A percentile compares a stretch with the other conserved stretches of the same genome.
Evolutionary conservation across 257 asterid genomes (phyloP).

Genomic region (Leptodermis oblonga): DNA sequence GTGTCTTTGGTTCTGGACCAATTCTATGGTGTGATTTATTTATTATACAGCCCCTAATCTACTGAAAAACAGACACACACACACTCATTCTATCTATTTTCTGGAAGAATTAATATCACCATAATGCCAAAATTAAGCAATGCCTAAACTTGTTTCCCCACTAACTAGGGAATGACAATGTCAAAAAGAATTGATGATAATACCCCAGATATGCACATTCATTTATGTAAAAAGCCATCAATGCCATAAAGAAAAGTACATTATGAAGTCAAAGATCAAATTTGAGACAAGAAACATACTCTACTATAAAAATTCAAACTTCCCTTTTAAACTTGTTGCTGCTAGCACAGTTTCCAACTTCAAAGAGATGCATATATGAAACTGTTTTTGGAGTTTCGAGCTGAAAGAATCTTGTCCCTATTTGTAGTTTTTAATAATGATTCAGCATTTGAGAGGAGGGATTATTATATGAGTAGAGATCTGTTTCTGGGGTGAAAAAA

Average conservation of each 20-base stretch:
- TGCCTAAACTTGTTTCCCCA: constrained; percentile 1
- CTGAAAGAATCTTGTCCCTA: background rate
- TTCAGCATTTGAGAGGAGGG: background rate
- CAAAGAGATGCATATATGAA: background rate
- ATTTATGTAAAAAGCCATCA: background rate
- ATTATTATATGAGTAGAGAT: background rate
- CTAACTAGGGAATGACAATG: background rate
- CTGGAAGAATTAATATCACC: constrained; percentile 1
- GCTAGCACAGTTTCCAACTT: background rate
- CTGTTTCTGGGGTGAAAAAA: background rate
- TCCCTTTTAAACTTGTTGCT: background rate
- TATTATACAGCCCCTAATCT: constrained; percentile 4
- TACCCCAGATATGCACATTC: background rate
- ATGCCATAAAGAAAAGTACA: background rate
- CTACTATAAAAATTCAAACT: background rate
- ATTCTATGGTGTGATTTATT: background rate
- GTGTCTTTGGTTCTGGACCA: background rate
- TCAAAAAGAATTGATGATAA: too few species aligned
- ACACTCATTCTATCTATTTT: constrained; percentile 5
- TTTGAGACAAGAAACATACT: background rate
- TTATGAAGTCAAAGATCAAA: background rate
- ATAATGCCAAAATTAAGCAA: constrained; percentile 7
- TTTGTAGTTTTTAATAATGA: background rate
- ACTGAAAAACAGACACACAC: background rate
- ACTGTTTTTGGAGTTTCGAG: background rate